phyloP scores from a whole-genome alignment of 1,284 basidiomycete genomes.

The Trichosporon coremiiforme region DNA sequence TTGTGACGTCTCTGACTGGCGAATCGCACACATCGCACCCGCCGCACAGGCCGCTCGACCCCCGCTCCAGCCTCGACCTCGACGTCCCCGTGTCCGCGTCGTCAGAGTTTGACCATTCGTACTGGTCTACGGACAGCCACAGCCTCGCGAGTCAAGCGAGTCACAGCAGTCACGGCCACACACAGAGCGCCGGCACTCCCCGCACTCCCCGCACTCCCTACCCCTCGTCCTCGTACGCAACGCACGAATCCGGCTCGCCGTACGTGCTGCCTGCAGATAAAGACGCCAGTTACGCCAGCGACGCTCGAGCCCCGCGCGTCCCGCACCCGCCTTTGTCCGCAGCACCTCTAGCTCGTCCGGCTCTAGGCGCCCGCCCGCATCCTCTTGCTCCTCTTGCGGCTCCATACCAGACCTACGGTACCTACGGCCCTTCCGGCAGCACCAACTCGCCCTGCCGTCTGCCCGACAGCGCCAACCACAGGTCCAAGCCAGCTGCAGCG shows the following conservation, averaged over 20 bases:
- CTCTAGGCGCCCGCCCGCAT: not conserved
- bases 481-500: not conserved
- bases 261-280: not conserved
- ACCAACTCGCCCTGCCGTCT: not conserved
- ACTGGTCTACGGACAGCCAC: not conserved
- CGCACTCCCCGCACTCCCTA: not conserved
- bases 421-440: not conserved
- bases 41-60: not conserved
- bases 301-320: not conserved
- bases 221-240: no score
- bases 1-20: constrained; percentile 4
- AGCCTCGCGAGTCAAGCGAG: not conserved
- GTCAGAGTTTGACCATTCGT: not conserved
- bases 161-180: not conserved
- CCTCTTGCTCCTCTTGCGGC: not conserved
- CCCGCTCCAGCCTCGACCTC: not conserved
- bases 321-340: not conserved
- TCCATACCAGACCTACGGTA: not conserved
- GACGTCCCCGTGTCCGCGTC: constrained; percentile 14
- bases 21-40: not conserved
- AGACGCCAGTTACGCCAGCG: not conserved
- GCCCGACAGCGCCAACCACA: not conserved
- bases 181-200: not conserved
- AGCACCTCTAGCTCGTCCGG: constrained; percentile 4
- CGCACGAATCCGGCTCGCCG: not conserved